Base-by-base conservation (phyloP, 352 stramenopile species). In the Pythium aphanidermatum region DNA sequence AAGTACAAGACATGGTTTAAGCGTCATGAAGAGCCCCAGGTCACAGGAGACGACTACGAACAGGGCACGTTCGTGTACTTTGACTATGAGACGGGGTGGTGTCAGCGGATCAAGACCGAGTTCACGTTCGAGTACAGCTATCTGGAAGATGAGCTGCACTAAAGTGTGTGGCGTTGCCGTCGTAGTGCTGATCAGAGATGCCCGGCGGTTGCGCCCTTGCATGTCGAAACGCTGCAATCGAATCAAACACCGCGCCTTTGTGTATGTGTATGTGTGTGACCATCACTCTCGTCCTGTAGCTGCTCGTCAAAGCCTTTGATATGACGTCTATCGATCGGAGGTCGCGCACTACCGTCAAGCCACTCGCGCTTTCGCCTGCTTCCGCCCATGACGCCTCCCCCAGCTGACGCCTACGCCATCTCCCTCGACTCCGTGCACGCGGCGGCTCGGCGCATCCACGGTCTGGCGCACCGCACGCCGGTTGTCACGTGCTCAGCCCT, bases 1-100 rank as follows among this genome's bases (percentile, higher is more conserved):
- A 99, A 99, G 87, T 99, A 99, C 76, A 97, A 97, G 81, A 99
- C 97, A 34, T 99, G 97, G 97, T 99, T 99, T 68, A 97, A 99
- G 76, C 87, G 95, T 26, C 96, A 98, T 58, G 84, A 98, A 63
- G 95, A 98, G 68, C 93, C 95, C 11, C 78, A 95, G 57, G 68
- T 96, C 12, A 98, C 96, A 40, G 98, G 93, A 2, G 95, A 99
- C 49, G 94, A 99, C 57, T 99, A 98, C 74, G 97, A 99, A 69
- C 93, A 99, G 74, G 97, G 97, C 58, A 99, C 96, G 25, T 99
- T 99, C 70, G 91, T 99, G 12, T 99, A 99, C 75, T 99, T 99
- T 75, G 97, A 99, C 74, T 99, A 98, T 66, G 96, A 99, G 75
- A 97, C 83, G 21, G 95, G 94, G 53, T 99, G 96, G 96, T 98